Evolutionary conservation across 495 filamentous ascomycete genomes (phyloP).

Genomic region (Thermothielavioides terrestris): DNA sequence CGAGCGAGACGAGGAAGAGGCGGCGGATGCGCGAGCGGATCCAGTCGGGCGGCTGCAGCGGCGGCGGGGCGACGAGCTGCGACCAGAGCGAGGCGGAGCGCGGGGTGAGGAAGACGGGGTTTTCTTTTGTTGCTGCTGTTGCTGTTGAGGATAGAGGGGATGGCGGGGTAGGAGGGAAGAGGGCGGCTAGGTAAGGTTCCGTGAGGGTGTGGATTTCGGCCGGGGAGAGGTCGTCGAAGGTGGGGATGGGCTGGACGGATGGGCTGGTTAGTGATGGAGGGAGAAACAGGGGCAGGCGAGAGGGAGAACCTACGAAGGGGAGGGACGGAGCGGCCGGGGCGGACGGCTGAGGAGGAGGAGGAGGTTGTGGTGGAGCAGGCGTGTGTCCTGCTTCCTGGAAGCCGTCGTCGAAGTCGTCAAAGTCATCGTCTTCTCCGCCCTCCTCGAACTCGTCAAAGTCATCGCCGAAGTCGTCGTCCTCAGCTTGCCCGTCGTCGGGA

Average conservation of each 20-base stretch:
- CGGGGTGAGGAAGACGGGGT: slow-evolving; percentile 58
- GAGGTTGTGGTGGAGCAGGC: slow-evolving; percentile 33
- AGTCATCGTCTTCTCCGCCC: slow-evolving; percentile 64
- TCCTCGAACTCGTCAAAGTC: slow-evolving; percentile 98
- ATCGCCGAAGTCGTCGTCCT: slow-evolving; percentile 56
- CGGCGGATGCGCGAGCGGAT: slow-evolving; percentile 92
- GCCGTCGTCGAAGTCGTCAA: slow-evolving; percentile 65
- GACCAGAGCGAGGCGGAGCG: slow-evolving; percentile 86
- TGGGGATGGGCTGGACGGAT: slow-evolving; percentile 54
- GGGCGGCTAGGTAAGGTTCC: slow-evolving; percentile 46
- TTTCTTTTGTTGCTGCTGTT: slow-evolving; percentile 34
- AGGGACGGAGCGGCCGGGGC: slow-evolving; percentile 34
- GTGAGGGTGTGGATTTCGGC: slow-evolving; percentile 44
- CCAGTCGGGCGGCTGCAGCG: slow-evolving; percentile 95
- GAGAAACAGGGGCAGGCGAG: neutral
- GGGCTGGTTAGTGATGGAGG: neutral
- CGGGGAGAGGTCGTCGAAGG: slow-evolving; percentile 54
- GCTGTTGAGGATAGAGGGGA: slow-evolving; percentile 39
- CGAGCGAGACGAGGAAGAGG: slow-evolving; percentile 90
- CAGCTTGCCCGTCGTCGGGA: slow-evolving; percentile 1
- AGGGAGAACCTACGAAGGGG: slow-evolving; percentile 33
- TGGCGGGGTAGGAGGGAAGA: slow-evolving; percentile 53
- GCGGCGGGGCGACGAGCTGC: slow-evolving; percentile 88
- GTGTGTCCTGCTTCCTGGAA: slow-evolving; percentile 58
- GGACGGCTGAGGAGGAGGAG: slow-evolving; percentile 9